Percentiles rank a stretch among this genome's conserved stretches.
Conservation (phyloP, 805 yeast species). For the Sugiyamaella smithiae region DNA sequence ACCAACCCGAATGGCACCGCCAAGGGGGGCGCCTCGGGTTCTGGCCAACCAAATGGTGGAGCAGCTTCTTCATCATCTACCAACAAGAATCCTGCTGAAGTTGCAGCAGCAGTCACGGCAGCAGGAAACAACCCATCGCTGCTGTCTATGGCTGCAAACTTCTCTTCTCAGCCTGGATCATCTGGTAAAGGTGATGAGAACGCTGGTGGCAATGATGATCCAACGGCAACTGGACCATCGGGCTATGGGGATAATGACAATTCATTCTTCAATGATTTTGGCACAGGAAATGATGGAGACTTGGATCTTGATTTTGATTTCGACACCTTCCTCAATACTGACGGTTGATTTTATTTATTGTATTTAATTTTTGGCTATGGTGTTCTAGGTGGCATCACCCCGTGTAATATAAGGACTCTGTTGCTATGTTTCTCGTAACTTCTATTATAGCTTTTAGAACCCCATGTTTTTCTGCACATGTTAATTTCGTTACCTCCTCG, state of each 20-base stretch:
- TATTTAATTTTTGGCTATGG: slow-evolving; percentile 4
- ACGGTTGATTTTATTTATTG: slow-evolving; percentile 18
- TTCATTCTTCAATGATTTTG: slow-evolving; percentile 32
- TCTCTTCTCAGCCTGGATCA: slow-evolving; percentile 13
- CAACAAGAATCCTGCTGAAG: slow-evolving; percentile 8
- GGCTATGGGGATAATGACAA: slow-evolving; percentile 33
- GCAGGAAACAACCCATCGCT: slow-evolving; percentile 12
- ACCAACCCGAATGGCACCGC: slow-evolving; percentile 4
- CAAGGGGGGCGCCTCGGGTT: background rate
- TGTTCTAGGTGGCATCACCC: background rate
- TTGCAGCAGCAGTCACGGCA: slow-evolving; percentile 1
- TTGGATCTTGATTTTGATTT: slow-evolving; percentile 41
- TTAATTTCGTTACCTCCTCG: no score
- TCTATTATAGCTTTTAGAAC: no score
- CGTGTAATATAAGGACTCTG: slow-evolving; percentile 1
- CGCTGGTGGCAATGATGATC: slow-evolving; percentile 8
- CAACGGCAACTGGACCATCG: background rate
- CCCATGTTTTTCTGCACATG: no score
- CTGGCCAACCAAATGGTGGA: background rate
- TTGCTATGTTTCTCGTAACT: no score
- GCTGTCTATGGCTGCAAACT: slow-evolving; percentile 24
- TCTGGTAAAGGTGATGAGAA: slow-evolving; percentile 9
- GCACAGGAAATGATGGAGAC: slow-evolving; percentile 32
- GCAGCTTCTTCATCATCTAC: slow-evolving; percentile 6
- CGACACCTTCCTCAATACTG: slow-evolving; percentile 44